phyloP scores from a whole-genome alignment of 1,284 basidiomycete genomes.

The Pseudozyma tsukubaensis region DNA sequence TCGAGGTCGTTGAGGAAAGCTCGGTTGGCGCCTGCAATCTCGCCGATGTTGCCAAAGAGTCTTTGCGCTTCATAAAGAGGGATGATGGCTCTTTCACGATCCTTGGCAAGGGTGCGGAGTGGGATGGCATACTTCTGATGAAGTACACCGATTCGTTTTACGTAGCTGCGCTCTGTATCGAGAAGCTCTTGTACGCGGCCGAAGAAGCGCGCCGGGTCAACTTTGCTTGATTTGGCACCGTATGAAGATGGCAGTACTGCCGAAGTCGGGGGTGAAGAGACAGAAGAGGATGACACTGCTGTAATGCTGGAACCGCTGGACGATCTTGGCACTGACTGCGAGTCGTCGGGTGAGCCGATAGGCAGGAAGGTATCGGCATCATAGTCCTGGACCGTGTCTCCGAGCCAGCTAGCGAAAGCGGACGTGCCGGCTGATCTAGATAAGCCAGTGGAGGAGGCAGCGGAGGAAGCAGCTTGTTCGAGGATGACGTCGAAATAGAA shows the following conservation, averaged over 20 bases:
- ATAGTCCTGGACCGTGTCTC: constrained; percentile 53
- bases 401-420: constrained; percentile 52
- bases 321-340: constrained; percentile 34
- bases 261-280: constrained; percentile 9
- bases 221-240: constrained; percentile 9
- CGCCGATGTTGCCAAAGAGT: constrained; percentile 92
- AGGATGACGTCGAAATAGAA: constrained; percentile 55
- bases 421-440: constrained; percentile 11
- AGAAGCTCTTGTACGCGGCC: constrained; percentile 61
- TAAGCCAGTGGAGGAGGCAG: constrained; percentile 15
- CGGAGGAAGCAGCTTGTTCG: constrained; percentile 25
- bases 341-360: not conserved
- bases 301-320: constrained; percentile 58
- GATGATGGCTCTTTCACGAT: constrained; percentile 85
- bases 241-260: not conserved
- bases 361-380: constrained; percentile 10
- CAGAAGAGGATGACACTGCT: constrained; percentile 41
- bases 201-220: constrained; percentile 42
- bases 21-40: constrained; percentile 85
- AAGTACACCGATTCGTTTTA: constrained; percentile 61
- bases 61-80: constrained; percentile 89
- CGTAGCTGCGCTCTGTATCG: constrained; percentile 66
- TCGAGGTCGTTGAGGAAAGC: constrained; percentile 87
- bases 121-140: constrained; percentile 81
- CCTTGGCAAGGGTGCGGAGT: constrained; percentile 83